phyloP scores from a whole-genome alignment of 192 early-diverging fungal genomes.

The Coemansia sp. region DNA sequence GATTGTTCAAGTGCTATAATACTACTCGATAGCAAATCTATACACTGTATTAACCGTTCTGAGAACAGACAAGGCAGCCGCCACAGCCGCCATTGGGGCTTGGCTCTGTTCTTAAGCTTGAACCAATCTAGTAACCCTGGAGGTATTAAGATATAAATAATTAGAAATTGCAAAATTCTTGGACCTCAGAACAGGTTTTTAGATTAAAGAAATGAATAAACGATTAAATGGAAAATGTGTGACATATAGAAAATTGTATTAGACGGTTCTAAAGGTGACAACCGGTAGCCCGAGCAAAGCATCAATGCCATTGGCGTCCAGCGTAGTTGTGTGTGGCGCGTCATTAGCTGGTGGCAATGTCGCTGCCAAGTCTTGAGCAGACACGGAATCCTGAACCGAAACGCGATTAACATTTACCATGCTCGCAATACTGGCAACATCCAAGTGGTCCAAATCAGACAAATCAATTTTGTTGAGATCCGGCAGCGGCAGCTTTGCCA shows the following conservation, averaged over 20 bases:
- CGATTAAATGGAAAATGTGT: not conserved
- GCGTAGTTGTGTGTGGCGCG: slow-evolving; percentile 36
- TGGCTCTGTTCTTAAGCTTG: too few species aligned
- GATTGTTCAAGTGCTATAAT: too few species aligned
- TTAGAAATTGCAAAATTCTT: too few species aligned
- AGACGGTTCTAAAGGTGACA: slow-evolving; percentile 15
- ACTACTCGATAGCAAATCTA: too few species aligned
- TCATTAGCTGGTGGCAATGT: slow-evolving; percentile 5
- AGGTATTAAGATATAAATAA: too few species aligned
- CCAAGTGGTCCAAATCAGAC: slow-evolving; percentile 16
- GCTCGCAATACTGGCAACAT: slow-evolving; percentile 25
- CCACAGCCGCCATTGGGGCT: too few species aligned
- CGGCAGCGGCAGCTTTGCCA: slow-evolving; percentile 43
- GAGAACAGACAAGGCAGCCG: too few species aligned
- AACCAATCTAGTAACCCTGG: too few species aligned
- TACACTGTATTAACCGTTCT: too few species aligned
- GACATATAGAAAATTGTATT: not conserved
- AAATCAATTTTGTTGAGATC: slow-evolving; percentile 38
- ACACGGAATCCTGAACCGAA: slow-evolving; percentile 12
- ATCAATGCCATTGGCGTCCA: slow-evolving; percentile 40
- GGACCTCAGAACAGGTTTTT: too few species aligned
- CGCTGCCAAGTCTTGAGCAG: slow-evolving; percentile 17
- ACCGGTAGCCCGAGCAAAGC: slow-evolving; percentile 35
- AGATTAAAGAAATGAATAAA: not conserved
- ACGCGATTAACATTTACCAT: slow-evolving; percentile 29